Evolutionary conservation across 73 alveolate genomes (phyloP).

Genomic region (Paramecium biaurelia): DNA sequence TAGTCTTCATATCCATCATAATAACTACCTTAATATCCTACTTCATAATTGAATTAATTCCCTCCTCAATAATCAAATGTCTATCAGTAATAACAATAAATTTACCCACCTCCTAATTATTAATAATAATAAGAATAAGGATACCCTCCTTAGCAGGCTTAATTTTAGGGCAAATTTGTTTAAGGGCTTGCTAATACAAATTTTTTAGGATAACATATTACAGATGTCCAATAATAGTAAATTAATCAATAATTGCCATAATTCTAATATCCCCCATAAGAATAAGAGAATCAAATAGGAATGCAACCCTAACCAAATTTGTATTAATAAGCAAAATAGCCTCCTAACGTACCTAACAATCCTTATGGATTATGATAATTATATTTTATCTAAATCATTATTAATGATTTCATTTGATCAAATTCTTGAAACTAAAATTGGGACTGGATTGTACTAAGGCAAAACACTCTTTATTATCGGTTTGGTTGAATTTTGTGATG

Average conservation of each 20-base stretch:
- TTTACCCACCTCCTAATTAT: neutral
- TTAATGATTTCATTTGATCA: conserved; percentile 14
- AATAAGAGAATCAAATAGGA: neutral
- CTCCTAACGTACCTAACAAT: neutral
- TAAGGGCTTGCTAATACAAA: neutral
- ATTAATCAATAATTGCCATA: neutral
- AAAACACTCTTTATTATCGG: neutral
- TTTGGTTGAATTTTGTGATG: conserved; percentile 28
- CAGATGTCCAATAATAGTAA: neutral
- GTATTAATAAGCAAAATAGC: neutral
- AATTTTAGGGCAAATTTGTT: neutral
- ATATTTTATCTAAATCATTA: neutral
- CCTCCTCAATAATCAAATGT: neutral
- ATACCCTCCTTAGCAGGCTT: neutral
- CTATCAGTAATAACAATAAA: neutral
- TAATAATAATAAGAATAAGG: neutral
- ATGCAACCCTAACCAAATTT: neutral
- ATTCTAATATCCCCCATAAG: neutral
- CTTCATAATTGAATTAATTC: neutral
- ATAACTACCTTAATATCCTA: neutral
- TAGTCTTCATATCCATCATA: neutral
- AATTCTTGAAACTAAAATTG: neutral
- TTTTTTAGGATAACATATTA: neutral
- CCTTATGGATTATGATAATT: neutral
- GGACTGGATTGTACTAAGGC: neutral